phyloP scores from a whole-genome alignment of 164 flowering plant species.

The Hamamelis virginiana region DNA sequence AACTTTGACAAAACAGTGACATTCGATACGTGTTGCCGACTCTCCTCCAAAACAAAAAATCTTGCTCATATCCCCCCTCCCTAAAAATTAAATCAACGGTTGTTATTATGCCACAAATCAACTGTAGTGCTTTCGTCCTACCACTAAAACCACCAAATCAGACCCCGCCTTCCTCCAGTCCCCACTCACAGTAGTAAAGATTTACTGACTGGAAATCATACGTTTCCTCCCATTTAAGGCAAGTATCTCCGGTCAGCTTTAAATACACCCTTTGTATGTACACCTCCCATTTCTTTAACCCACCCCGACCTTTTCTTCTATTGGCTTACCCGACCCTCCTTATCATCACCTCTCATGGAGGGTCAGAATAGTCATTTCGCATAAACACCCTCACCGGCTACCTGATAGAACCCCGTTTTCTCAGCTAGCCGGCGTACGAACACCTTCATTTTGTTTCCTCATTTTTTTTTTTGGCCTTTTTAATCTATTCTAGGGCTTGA shows the following conservation, averaged over 20 bases:
- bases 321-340: no score
- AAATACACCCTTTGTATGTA: no score
- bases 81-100: neutral
- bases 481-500: slow-evolving; percentile 1
- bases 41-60: no score
- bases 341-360: no score
- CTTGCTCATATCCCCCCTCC: no score
- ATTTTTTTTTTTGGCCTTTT: neutral
- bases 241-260: neutral
- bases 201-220: neutral
- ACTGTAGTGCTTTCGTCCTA: no score
- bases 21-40: no score
- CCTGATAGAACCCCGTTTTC: neutral
- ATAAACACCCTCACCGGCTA: neutral
- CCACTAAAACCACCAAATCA: neutral
- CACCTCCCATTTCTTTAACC: no score
- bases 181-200: neutral
- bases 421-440: neutral
- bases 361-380: no score
- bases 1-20: no score
- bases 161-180: neutral
- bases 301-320: no score
- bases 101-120: neutral
- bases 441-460: neutral
- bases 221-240: neutral